A percentile compares a stretch with the other conserved stretches of the same genome.
Conservation (phyloP, 352 stramenopile genomes). For the Thalassiosira pacifica region DNA sequence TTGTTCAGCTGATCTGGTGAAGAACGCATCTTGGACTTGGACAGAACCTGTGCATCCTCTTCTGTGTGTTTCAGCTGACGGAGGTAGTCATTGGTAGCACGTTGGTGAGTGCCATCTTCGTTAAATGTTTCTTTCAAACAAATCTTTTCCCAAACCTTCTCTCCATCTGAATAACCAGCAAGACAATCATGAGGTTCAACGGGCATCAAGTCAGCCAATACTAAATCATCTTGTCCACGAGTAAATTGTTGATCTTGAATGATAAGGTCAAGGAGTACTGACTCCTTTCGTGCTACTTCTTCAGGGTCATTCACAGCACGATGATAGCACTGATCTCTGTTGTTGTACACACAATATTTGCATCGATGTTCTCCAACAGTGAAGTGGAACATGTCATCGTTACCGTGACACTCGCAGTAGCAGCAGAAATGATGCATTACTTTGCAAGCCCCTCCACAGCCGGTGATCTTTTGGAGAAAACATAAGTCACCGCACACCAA, state of each 20-base stretch:
- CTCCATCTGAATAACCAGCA: background rate
- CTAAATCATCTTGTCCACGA: background rate
- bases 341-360: background rate
- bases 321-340: background rate
- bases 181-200: background rate
- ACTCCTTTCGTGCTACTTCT: background rate
- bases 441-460: constrained; percentile 3
- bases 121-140: background rate
- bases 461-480: constrained; percentile 3
- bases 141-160: background rate
- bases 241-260: background rate
- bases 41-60: background rate
- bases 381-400: background rate
- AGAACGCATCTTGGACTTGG: background rate
- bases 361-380: background rate
- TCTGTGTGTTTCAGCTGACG: background rate
- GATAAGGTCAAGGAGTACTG: background rate
- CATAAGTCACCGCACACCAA: background rate
- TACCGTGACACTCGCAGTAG: constrained; percentile 5
- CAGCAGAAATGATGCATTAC: background rate
- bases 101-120: background rate
- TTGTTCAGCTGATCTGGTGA: background rate
- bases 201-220: background rate
- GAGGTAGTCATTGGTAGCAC: background rate
- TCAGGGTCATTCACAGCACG: background rate